These are phyloP conservation scores for Xylaria sp. DNA, from an alignment of 2,329 filamentous ascomycete species.

Conservation along the genomic window DNA sequence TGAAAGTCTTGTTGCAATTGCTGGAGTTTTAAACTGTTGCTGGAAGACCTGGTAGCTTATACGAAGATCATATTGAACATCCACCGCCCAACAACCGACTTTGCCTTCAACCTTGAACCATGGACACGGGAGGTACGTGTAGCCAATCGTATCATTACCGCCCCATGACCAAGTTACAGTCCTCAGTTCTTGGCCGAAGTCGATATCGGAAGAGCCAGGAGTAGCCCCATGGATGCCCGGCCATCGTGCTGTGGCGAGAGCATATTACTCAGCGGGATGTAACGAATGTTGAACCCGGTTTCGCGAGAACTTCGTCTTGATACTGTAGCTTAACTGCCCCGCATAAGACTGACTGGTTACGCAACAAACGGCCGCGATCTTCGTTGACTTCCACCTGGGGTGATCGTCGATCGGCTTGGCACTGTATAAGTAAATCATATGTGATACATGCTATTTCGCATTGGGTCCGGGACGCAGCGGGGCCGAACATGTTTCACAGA, in stretches of 20 bases:
- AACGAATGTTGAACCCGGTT: constrained; percentile 1
- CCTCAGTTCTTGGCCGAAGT: background rate
- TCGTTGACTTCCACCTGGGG: background rate
- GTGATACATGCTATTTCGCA: background rate
- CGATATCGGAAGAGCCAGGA: background rate
- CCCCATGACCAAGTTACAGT: background rate
- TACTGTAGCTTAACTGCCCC: background rate
- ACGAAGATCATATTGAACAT: background rate
- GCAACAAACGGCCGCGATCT: background rate
- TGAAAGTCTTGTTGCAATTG: background rate
- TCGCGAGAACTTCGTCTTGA: background rate
- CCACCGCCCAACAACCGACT: background rate
- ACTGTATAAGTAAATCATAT: background rate
- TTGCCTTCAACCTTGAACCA: background rate
- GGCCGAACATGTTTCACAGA: background rate
- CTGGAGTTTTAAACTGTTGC: too few species aligned
- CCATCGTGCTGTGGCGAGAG: background rate
- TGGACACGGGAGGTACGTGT: background rate
- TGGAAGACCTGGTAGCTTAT: background rate
- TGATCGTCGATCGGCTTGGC: background rate
- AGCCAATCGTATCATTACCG: background rate
- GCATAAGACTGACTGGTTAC: background rate
- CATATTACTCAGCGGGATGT: background rate
- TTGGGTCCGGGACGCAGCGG: background rate
- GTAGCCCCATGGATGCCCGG: background rate